phyloP scores from a whole-genome alignment of 345 rosid species.

The Populus alba region DNA sequence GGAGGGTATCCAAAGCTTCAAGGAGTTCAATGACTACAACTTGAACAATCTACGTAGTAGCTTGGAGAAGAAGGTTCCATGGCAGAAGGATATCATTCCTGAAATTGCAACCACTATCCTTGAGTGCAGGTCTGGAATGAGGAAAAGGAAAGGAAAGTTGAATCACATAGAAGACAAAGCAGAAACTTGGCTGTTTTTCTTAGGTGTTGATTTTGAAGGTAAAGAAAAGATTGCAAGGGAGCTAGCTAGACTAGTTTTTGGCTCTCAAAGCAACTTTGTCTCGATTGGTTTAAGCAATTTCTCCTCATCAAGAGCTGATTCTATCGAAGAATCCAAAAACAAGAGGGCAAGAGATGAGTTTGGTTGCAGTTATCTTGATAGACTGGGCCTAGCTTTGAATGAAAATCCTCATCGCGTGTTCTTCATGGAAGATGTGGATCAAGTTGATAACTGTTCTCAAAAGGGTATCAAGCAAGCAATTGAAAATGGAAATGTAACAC shows the following conservation, averaged over 20 bases:
- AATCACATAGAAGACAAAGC: constrained; percentile 36
- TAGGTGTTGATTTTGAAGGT: constrained; percentile 60
- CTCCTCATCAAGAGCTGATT: constrained; percentile 26
- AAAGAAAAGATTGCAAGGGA: constrained; percentile 74
- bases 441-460: constrained; percentile 27
- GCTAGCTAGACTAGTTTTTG: constrained; percentile 63
- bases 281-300: constrained; percentile 40
- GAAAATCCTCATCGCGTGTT: constrained; percentile 69
- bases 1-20: constrained; percentile 43
- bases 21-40: constrained; percentile 45
- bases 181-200: constrained; percentile 82
- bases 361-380: constrained; percentile 33
- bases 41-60: constrained; percentile 47
- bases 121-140: constrained; percentile 66
- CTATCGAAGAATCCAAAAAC: constrained; percentile 24
- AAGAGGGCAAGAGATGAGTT: constrained; percentile 51
- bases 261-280: constrained; percentile 44
- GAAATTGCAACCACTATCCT: constrained; percentile 59
- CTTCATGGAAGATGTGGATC: constrained; percentile 56
- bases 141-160: constrained; percentile 38
- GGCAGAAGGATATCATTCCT: constrained; percentile 56
- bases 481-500: constrained; percentile 35
- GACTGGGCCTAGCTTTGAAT: constrained; percentile 54
- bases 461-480: constrained; percentile 43
- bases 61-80: constrained; percentile 68